Percentiles rank a stretch among this genome's conserved stretches.
phyloP scores from a whole-genome alignment of 495 filamentous ascomycete species.

The Daldinia vernicosa region DNA sequence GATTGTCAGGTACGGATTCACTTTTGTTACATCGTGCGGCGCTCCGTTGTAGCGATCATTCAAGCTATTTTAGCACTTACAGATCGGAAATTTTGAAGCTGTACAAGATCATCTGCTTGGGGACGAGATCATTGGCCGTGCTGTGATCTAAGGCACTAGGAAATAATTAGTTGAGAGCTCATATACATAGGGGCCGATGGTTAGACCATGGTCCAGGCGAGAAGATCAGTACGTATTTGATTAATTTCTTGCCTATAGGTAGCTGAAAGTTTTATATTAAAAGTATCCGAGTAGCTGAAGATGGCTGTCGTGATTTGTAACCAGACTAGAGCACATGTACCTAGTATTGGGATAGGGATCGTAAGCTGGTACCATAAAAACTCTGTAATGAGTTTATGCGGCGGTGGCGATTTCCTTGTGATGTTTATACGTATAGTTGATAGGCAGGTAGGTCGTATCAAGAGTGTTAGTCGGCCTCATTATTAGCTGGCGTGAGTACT shows the following conservation, averaged over 20 bases:
- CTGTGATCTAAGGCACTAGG: neutral
- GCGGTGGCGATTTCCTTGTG: neutral
- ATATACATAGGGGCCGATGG: neutral
- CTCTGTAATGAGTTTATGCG: neutral
- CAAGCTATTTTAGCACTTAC: slow-evolving; percentile 17
- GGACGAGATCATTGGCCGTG: neutral
- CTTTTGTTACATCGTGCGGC: slow-evolving; percentile 18
- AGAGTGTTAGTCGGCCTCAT: slow-evolving; percentile 29
- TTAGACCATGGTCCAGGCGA: neutral
- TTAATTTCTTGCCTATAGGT: slow-evolving; percentile 1
- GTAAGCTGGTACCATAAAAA: neutral
- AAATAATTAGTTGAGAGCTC: neutral
- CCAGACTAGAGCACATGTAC: neutral
- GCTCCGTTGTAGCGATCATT: slow-evolving; percentile 25
- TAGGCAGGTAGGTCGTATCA: slow-evolving; percentile 3
- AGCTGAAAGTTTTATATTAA: neutral
- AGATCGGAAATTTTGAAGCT: slow-evolving; percentile 26
- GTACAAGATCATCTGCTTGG: neutral
- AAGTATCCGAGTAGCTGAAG: neutral
- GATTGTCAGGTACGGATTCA: slow-evolving; percentile 33
- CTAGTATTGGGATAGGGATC: neutral
- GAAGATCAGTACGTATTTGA: neutral
- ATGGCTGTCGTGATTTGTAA: neutral
- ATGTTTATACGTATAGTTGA: neutral
- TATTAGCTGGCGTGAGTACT: slow-evolving; percentile 26